Evolutionary conservation across 2,329 filamentous ascomycete species (phyloP).

Genomic region (Botrytis porri): DNA sequence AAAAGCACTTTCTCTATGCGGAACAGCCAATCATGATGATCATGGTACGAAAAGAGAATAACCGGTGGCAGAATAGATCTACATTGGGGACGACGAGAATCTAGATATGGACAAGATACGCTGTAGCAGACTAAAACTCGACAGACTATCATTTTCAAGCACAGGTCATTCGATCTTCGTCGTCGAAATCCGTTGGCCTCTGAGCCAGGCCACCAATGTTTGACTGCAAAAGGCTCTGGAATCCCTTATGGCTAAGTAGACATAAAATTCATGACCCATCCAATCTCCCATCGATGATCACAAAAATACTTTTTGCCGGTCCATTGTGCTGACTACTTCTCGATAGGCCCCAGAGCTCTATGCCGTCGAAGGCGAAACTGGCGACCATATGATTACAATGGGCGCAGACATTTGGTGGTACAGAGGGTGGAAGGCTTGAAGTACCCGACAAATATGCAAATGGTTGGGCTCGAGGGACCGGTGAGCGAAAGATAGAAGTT

Average conservation of each 20-base stretch:
- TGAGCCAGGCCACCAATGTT: neutral
- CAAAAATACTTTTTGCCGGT: neutral
- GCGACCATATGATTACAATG: neutral
- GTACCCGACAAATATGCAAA: neutral
- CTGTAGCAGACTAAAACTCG: too few relatives aligned
- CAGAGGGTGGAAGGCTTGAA: neutral
- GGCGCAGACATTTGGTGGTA: neutral
- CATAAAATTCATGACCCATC: neutral
- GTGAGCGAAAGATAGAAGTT: neutral
- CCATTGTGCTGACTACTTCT: neutral
- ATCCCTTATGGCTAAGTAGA: neutral
- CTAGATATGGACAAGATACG: too few relatives aligned
- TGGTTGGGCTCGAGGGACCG: rapidly evolving
- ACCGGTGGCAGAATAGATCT: too few relatives aligned
- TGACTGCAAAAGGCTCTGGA: neutral
- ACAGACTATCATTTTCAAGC: neutral
- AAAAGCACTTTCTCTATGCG: neutral
- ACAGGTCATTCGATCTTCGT: neutral
- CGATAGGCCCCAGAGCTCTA: neutral
- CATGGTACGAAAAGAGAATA: too few relatives aligned
- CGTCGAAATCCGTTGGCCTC: neutral
- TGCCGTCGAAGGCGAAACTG: neutral
- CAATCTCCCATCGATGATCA: rapidly evolving
- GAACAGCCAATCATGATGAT: neutral
- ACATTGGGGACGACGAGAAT: too few relatives aligned